Conservation (phyloP, 805 yeast species). For the Yarrowia osloensis region DNA sequence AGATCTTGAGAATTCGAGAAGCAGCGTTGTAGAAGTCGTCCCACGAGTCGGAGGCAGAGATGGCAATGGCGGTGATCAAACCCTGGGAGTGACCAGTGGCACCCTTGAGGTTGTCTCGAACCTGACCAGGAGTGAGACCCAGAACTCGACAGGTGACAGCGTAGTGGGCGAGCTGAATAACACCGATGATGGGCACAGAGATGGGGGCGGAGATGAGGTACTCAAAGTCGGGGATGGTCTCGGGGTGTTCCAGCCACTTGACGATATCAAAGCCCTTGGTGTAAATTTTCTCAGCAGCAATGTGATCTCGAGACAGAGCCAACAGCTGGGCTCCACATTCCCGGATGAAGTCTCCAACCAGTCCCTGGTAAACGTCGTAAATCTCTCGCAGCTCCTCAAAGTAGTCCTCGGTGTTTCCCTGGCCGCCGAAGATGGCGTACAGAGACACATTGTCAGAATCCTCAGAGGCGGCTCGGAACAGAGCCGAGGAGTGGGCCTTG, state of each 20-base stretch:
- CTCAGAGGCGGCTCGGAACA: conserved; percentile 63
- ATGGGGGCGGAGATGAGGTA: conserved; percentile 89
- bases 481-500: conserved; percentile 55
- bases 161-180: conserved; percentile 91
- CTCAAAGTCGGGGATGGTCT: conserved; percentile 84
- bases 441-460: conserved; percentile 54
- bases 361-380: conserved; percentile 72
- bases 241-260: conserved; percentile 83
- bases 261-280: conserved; percentile 91
- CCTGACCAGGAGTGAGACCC: conserved; percentile 87
- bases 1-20: conserved; percentile 74
- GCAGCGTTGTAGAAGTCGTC: conserved; percentile 72
- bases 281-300: conserved; percentile 81
- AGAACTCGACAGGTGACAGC: conserved; percentile 82
- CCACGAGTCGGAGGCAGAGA: conserved; percentile 83
- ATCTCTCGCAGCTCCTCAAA: conserved; percentile 92
- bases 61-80: conserved; percentile 86
- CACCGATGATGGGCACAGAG: conserved; percentile 95
- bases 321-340: conserved; percentile 70
- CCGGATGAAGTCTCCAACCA: conserved; percentile 69
- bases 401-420: conserved; percentile 97
- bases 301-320: conserved; percentile 65
- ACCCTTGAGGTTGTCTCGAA: conserved; percentile 59
- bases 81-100: conserved; percentile 53
- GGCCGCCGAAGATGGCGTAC: conserved; percentile 95